These are phyloP conservation scores for Dendrothele bispora DNA, from an alignment of 768 basidiomycete species.

Conservation along the genomic window DNA sequence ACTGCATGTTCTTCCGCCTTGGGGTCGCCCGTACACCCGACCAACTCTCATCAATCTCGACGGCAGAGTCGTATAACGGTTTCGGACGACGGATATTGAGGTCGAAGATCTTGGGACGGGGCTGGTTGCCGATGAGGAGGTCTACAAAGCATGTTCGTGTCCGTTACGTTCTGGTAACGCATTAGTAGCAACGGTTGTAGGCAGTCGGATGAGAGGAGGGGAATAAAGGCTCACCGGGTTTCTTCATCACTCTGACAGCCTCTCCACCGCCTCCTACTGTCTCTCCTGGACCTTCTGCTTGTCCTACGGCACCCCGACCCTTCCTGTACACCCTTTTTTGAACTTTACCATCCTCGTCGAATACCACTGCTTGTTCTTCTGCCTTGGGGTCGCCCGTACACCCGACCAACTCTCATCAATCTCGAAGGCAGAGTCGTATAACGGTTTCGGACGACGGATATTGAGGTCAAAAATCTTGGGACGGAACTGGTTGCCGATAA, in stretches of 20 bases:
- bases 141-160: slow-evolving; percentile 88
- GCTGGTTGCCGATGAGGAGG: slow-evolving; percentile 84
- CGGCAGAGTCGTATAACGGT: slow-evolving; percentile 74
- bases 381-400: slow-evolving; percentile 87
- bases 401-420: slow-evolving; percentile 90
- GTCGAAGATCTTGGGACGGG: too few species aligned
- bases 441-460: slow-evolving; percentile 71
- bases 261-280: too few species aligned
- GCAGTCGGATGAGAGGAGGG: too few species aligned
- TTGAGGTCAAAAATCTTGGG: slow-evolving; percentile 95
- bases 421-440: slow-evolving; percentile 77
- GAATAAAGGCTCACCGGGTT: too few species aligned
- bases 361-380: slow-evolving; percentile 73
- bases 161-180: slow-evolving; percentile 94
- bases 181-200: slow-evolving; percentile 94
- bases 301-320: slow-evolving; percentile 70
- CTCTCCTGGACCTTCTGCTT: slow-evolving; percentile 77
- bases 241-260: too few species aligned
- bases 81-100: slow-evolving; percentile 65
- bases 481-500: slow-evolving; percentile 93
- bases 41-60: slow-evolving; percentile 87
- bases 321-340: slow-evolving; percentile 68
- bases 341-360: slow-evolving; percentile 69
- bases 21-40: slow-evolving; percentile 91
- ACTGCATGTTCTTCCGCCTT: slow-evolving; percentile 72